Conservation (phyloP, 2,329 filamentous ascomycete species). For the Herpomyces periplanetae region DNA sequence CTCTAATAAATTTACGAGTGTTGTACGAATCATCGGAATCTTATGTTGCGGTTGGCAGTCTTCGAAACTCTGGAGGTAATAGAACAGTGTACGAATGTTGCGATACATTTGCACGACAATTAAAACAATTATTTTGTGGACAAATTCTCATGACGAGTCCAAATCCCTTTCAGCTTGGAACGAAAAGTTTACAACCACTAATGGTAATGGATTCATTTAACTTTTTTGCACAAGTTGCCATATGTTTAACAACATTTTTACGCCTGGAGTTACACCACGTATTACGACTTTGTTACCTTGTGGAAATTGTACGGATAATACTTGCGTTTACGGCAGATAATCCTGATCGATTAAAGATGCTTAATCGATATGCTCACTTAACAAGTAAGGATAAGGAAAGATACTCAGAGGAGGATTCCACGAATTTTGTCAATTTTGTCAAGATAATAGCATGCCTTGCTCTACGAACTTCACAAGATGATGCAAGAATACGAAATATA, state of each 20-base stretch:
- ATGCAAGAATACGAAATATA: too few species aligned
- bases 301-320: slow-evolving; percentile 54
- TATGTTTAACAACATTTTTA: slow-evolving; percentile 24
- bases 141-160: too few species aligned
- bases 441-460: too few species aligned
- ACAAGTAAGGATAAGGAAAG: slow-evolving; percentile 7
- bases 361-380: too few species aligned
- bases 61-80: slow-evolving; percentile 18
- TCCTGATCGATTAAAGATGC: neutral
- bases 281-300: slow-evolving; percentile 49
- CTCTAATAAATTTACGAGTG: slow-evolving; percentile 49
- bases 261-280: slow-evolving; percentile 36
- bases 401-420: slow-evolving; percentile 5
- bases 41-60: slow-evolving; percentile 34
- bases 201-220: slow-evolving; percentile 30
- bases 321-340: slow-evolving; percentile 13
- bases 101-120: slow-evolving; percentile 25
- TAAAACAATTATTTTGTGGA: slow-evolving; percentile 31
- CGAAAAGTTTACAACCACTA: slow-evolving; percentile 1
- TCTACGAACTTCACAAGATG: too few species aligned
- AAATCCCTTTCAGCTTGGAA: slow-evolving; percentile 11
- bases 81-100: slow-evolving; percentile 24
- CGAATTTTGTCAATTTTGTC: too few species aligned
- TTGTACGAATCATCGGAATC: slow-evolving; percentile 57
- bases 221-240: slow-evolving; percentile 39